Evolutionary conservation across 2,329 filamentous ascomycete genomes (phyloP), one percentile per base, ranked within the genome.

Genomic region (Cercospora sp.): DNA sequence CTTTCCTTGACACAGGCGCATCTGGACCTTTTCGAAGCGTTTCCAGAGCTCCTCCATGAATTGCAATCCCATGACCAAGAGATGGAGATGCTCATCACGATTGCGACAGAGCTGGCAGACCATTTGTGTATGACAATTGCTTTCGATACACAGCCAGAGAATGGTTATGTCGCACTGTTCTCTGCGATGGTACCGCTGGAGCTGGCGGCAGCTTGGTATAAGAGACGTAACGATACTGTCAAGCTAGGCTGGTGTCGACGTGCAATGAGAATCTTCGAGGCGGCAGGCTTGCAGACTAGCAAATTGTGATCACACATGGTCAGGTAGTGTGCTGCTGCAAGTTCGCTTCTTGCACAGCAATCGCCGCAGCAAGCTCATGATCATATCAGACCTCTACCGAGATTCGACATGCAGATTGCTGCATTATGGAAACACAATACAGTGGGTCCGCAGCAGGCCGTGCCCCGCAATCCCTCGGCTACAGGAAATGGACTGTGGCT

Each of bases 171-270:
- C 8, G 66, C 60, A 16, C 51, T 65, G 45, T 62, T 68, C 3
- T 65, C 57, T 16, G 57, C 62, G 6, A 59, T 65, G 23, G 59
- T 60, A 6, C 66, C 66, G 5, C 31, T 68, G 10, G 57, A 68
- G 16, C 13, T 68, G 23, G 63, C 66, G 18, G 60, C 66, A 31
- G 26, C 60, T 16, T 68, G 66, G 66, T 68, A 65, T 20, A 62
- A 28, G 18, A 36, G 60, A 30, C 16, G 23, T 16, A 10, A 62
- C 8, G 26, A 59, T 13, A 28, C n/a, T 20, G 58, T 20, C 23
- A 68, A 68, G 57, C 45, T 65, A 26, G 40, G 33, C 20, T 68
- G 66, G 66, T 68, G 66, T 51, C 57, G 36, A 62, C 57, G 55
- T 5, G 65, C 65, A 28, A 61, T 61, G 59, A 42, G 23, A 12